These are phyloP conservation scores for Phoma sp. DNA, from an alignment of 2,329 filamentous ascomycete genomes.

Conservation along the genomic window DNA sequence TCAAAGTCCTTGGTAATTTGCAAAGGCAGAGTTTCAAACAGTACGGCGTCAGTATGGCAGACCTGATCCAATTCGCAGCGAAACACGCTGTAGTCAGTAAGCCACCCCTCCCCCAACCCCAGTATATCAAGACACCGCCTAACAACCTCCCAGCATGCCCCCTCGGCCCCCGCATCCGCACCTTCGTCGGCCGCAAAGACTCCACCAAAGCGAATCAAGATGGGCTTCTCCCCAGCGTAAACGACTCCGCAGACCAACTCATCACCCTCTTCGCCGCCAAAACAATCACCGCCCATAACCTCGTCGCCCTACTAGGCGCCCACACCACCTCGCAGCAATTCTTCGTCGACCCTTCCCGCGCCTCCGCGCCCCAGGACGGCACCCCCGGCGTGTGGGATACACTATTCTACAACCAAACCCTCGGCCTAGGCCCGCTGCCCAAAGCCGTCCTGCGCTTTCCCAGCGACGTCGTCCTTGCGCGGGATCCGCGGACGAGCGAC, in stretches of 20 bases:
- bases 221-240: slow-evolving; percentile 36
- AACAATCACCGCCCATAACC: slow-evolving; percentile 40
- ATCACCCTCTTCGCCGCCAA: slow-evolving; percentile 45
- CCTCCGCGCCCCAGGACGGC: slow-evolving; percentile 36
- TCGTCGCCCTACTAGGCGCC: slow-evolving; percentile 41
- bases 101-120: neutral
- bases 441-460: slow-evolving; percentile 38
- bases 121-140: neutral
- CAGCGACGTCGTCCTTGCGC: slow-evolving; percentile 36
- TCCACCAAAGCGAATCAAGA: slow-evolving; percentile 26
- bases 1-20: slow-evolving; percentile 10
- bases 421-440: slow-evolving; percentile 26
- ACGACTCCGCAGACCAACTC: slow-evolving; percentile 33
- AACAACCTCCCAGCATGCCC: slow-evolving; percentile 28
- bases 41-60: slow-evolving; percentile 42
- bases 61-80: slow-evolving; percentile 43
- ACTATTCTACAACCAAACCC: slow-evolving; percentile 41
- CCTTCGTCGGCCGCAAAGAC: slow-evolving; percentile 43
- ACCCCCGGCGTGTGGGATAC: slow-evolving; percentile 45
- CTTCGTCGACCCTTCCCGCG: slow-evolving; percentile 28
- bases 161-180: slow-evolving; percentile 39
- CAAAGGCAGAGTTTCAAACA: slow-evolving; percentile 7
- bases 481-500: slow-evolving; percentile 32
- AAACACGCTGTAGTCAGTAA: slow-evolving; percentile 38
- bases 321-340: slow-evolving; percentile 41